Evolutionary conservation across 2,329 filamentous ascomycete species (phyloP), one percentile per base, ranked within the genome.

Genomic region (Aspergillus persii): DNA sequence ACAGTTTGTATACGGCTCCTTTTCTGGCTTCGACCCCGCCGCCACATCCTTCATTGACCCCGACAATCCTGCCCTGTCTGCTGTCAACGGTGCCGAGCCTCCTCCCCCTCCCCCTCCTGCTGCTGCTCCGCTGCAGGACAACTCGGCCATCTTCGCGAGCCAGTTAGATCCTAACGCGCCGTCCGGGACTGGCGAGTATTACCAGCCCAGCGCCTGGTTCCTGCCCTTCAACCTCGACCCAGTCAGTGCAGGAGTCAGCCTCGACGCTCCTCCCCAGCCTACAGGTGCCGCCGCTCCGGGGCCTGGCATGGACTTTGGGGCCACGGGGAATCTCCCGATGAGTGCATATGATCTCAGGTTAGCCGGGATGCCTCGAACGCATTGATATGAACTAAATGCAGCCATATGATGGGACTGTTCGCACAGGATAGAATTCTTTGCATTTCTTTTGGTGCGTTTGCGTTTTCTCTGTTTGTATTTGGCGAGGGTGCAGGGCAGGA

Each of bases 191-290:
- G 74, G 72, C 51, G 75, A 76, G 47, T 76, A 71, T 59, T 72
- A 76, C 56, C 76, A 77, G 48, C 74, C 76, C 50, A 89, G 88
- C 54, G 91, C 90, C 4, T 98, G 93, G 91, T 96, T 96, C 74
- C 87, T 96, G 80, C 92, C 93, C 1, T 96, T 96, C 76, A 96
- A 96, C 71, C 86, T 96, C 76, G 90, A 95, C 59, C 90, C 92
- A 4, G 58, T 74, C 18, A 65, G 70, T 26, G 62, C 61, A 8
- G 61, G 61, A 31, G 65, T 59, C 50, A 56, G 48, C 41, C 62
- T 67, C 8, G 64, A 66, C 8, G 61, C 54, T 3, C 60, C 50
- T 12, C 47, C 63, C 4, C 56, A 59, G 1, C 56, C 66, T 4
- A 66, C 61, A 6, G 58, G 39, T 4, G 55, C 57, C 18, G 49